These are phyloP conservation scores for Xanthoconium stramineum DNA, from an alignment of 768 basidiomycete genomes.

Conservation along the genomic window DNA sequence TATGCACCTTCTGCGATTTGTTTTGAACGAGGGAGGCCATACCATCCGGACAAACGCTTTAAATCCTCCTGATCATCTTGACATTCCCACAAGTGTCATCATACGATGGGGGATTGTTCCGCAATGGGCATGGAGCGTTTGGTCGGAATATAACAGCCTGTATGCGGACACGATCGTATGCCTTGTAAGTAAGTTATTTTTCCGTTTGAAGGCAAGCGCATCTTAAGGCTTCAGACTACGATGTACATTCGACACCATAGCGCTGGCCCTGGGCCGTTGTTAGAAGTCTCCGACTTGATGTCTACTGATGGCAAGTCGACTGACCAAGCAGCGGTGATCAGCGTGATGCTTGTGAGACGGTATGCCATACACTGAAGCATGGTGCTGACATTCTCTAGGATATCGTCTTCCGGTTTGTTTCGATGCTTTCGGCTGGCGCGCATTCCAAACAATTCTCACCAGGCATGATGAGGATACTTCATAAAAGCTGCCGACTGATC, in stretches of 20 bases:
- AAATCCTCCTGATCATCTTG: conserved; percentile 27
- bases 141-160: conserved; percentile 51
- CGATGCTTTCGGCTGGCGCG: conserved; percentile 11
- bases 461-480: conserved; percentile 17
- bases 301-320: not conserved
- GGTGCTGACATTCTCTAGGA: conserved; percentile 15
- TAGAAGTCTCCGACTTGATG: conserved; percentile 2
- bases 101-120: conserved; percentile 55
- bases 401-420: conserved; percentile 23
- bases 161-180: conserved; percentile 47
- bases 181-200: conserved; percentile 48
- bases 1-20: conserved; percentile 42
- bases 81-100: conserved; percentile 48
- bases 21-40: conserved; percentile 32
- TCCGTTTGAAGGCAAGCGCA: not conserved
- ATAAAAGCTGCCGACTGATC: conserved; percentile 17
- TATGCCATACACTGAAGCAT: not conserved
- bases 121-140: conserved; percentile 64
- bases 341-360: conserved; percentile 28
- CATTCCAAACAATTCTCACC: conserved; percentile 17
- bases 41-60: conserved; percentile 2
- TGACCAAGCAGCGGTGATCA: conserved; percentile 13
- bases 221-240: conserved; percentile 39
- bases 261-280: not conserved
- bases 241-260: conserved; percentile 49